phyloP scores from a whole-genome alignment of 2,329 filamentous ascomycete genomes.

The Colletotrichum sp. region DNA sequence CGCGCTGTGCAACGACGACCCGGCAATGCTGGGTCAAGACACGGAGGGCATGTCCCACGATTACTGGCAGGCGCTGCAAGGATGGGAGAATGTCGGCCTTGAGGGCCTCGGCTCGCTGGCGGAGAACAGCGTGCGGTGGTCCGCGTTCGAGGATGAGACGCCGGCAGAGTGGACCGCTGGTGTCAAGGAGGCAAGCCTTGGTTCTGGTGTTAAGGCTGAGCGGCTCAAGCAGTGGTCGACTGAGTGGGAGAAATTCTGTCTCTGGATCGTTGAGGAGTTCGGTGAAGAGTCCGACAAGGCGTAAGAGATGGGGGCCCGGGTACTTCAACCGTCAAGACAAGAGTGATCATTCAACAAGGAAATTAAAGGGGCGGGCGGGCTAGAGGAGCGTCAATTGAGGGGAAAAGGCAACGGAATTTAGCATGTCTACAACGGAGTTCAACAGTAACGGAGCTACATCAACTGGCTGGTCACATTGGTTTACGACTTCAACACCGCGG shows the following conservation, averaged over 20 bases:
- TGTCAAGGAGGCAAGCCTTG: constrained; percentile 72
- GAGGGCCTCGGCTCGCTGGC: constrained; percentile 79
- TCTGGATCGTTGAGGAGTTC: constrained; percentile 80
- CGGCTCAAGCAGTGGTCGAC: constrained; percentile 74
- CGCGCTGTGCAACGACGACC: constrained; percentile 81
- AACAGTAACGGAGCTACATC: neutral
- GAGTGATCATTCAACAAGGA: neutral
- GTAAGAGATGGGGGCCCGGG: neutral
- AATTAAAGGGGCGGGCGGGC: neutral
- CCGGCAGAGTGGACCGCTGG: constrained; percentile 70
- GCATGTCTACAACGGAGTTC: constrained; percentile 8
- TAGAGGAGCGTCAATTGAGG: neutral
- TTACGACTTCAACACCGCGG: neutral
- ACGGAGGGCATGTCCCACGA: constrained; percentile 80
- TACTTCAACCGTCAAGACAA: neutral
- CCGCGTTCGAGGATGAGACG: constrained; percentile 77
- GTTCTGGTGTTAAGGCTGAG: constrained; percentile 68
- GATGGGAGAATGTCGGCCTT: constrained; percentile 81
- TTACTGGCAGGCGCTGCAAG: constrained; percentile 86
- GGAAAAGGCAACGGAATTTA: neutral
- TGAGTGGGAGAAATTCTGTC: constrained; percentile 82
- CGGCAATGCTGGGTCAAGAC: constrained; percentile 78
- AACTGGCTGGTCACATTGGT: neutral
- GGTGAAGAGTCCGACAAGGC: constrained; percentile 33
- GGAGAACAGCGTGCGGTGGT: constrained; percentile 85